These are phyloP conservation scores for Botryobasidium botryosum DNA, from an alignment of 768 basidiomycete genomes.

Conservation along the genomic window DNA sequence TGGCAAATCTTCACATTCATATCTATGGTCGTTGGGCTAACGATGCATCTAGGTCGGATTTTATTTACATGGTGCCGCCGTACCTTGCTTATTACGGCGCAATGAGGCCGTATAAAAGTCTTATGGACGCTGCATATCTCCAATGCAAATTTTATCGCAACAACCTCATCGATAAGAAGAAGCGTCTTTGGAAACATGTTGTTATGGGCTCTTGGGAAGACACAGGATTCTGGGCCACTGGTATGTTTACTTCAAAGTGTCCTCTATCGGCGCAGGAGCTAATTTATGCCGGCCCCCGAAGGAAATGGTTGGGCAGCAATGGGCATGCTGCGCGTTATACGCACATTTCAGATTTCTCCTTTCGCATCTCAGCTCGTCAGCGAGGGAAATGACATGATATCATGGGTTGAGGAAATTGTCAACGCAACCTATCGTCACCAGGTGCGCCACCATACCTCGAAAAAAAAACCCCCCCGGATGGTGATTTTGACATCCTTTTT, in stretches of 20 bases:
- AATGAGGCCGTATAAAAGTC: conserved; percentile 34
- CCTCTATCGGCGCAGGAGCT: too few species aligned
- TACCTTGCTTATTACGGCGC: conserved; percentile 73
- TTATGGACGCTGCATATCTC: conserved; percentile 46
- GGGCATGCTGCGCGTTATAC: conserved; percentile 70
- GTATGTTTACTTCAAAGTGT: conserved; percentile 23
- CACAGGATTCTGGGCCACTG: conserved; percentile 65
- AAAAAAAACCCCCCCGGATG: too few species aligned
- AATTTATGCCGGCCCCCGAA: conserved; percentile 14
- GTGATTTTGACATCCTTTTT: conserved; percentile 16
- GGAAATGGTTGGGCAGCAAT: conserved; percentile 85
- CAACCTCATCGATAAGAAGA: conserved; percentile 37
- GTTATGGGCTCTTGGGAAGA: conserved; percentile 41
- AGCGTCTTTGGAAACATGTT: conserved; percentile 60
- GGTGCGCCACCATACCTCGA: too few species aligned
- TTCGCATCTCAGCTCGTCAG: conserved; percentile 31
- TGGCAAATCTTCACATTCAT: too few species aligned
- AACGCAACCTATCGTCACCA: too few species aligned
- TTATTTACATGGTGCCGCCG: conserved; percentile 71
- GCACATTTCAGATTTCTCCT: conserved; percentile 48
- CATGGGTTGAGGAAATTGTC: conserved; percentile 61
- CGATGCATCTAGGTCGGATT: too few species aligned
- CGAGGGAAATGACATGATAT: conserved; percentile 39
- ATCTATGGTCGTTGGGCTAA: too few species aligned
- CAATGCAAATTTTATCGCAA: conserved; percentile 59